Evolutionary conservation across 2,329 filamentous ascomycete species (phyloP).

Genomic region (Exophiala bonariae): DNA sequence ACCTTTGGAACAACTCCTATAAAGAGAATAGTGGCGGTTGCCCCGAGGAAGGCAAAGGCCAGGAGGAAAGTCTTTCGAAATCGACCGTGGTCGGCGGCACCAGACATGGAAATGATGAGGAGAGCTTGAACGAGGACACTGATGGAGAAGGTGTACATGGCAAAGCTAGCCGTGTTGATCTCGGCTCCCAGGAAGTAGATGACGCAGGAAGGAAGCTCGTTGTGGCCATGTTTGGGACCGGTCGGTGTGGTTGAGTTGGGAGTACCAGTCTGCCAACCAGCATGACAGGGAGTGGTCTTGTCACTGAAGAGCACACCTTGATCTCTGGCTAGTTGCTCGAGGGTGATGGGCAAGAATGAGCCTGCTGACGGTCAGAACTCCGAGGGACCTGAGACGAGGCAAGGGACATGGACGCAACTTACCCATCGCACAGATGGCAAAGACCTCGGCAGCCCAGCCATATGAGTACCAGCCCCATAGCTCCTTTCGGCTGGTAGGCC

Average conservation of each 20-base stretch:
- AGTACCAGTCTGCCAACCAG: conserved; percentile 46
- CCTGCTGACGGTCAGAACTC: conserved; percentile 49
- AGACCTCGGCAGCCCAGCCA: conserved; percentile 93
- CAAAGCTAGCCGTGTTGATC: conserved; percentile 94
- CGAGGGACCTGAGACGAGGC: neutral
- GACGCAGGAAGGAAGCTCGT: conserved; percentile 58
- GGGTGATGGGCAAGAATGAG: conserved; percentile 91
- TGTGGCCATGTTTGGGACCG: conserved; percentile 15
- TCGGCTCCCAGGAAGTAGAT: conserved; percentile 78
- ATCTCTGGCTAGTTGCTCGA: conserved; percentile 90
- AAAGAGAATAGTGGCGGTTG: conserved; percentile 83
- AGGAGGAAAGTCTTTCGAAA: conserved; percentile 88
- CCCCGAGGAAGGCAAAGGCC: conserved; percentile 79
- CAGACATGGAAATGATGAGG: conserved; percentile 93
- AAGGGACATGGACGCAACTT: conserved; percentile 20
- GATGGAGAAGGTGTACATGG: conserved; percentile 96
- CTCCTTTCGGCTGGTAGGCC: conserved; percentile 85
- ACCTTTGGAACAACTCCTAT: conserved; percentile 72
- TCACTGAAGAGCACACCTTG: conserved; percentile 85
- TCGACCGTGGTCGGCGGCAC: conserved; percentile 88
- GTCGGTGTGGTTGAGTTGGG: conserved; percentile 30
- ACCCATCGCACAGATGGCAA: conserved; percentile 86
- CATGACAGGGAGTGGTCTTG: conserved; percentile 70
- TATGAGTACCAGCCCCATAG: conserved; percentile 94
- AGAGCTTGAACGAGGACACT: conserved; percentile 87